Evolutionary conservation across 306 rosid genomes (phyloP).

Genomic region (Canavalia gladiata): DNA sequence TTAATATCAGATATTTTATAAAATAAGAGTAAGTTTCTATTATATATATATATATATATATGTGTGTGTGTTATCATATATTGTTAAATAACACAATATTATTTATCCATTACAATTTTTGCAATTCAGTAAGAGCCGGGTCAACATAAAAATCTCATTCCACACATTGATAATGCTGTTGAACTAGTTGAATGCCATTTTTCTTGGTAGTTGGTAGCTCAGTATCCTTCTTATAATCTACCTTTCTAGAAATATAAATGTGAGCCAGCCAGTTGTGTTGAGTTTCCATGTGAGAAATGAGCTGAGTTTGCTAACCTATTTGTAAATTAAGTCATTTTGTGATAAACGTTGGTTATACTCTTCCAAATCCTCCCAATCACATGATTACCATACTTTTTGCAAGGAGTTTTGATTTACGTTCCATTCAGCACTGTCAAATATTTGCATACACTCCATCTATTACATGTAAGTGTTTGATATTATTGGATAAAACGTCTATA

Average conservation of each 20-base stretch:
- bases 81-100: no score
- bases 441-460: no score
- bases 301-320: not conserved
- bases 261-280: not conserved
- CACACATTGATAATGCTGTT: not conserved
- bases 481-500: no score
- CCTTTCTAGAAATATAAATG: not conserved
- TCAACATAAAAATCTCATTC: not conserved
- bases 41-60: no score
- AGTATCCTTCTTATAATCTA: not conserved
- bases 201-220: not conserved
- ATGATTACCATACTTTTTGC: not conserved
- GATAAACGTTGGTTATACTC: not conserved
- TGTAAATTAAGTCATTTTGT: not conserved
- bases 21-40: no score
- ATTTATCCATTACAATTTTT: no score
- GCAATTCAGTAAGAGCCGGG: not conserved
- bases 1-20: no score
- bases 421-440: no score
- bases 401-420: no score
- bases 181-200: not conserved
- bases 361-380: not conserved
- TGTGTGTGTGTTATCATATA: no score
- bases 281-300: constrained; percentile 1
- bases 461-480: no score